Conservation (phyloP, 2,329 filamentous ascomycete genomes). For the Fusarium brevicatenulatum region DNA sequence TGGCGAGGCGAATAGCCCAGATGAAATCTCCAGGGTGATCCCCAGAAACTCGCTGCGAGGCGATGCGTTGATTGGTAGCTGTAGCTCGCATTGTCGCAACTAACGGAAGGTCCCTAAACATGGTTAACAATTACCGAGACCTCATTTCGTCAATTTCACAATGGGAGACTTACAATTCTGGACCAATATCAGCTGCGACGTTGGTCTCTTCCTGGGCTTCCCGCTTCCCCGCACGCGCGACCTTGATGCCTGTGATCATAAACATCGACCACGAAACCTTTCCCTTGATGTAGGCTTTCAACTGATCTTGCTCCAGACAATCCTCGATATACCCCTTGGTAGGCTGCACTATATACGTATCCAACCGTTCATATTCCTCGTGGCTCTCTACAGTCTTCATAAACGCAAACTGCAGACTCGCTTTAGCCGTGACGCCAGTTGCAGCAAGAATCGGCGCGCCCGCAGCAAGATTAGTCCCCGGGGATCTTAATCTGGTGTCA, state of each 20-base stretch:
- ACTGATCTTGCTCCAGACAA: neutral
- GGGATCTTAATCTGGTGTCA: fast-evolving
- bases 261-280: neutral
- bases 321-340: fast-evolving
- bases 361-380: neutral
- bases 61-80: neutral
- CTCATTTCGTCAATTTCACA: too few relatives aligned
- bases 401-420: neutral
- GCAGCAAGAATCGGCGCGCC: fast-evolving
- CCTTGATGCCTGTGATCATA: neutral
- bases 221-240: neutral
- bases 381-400: neutral
- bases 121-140: too few relatives aligned
- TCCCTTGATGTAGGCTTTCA: neutral
- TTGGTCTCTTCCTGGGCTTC: fast-evolving
- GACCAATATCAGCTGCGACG: fast-evolving
- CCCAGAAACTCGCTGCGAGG: fast-evolving
- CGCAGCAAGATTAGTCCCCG: fast-evolving
- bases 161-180: neutral
- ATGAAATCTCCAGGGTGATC: neutral
- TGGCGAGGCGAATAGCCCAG: neutral
- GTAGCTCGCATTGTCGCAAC: neutral
- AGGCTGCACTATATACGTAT: neutral
- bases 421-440: fast-evolving
- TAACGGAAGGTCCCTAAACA: neutral